Percentiles rank a stretch among this genome's conserved stretches.
phyloP scores from a whole-genome alignment of 1,284 basidiomycete species.

The Apiotrichum laibachii region DNA sequence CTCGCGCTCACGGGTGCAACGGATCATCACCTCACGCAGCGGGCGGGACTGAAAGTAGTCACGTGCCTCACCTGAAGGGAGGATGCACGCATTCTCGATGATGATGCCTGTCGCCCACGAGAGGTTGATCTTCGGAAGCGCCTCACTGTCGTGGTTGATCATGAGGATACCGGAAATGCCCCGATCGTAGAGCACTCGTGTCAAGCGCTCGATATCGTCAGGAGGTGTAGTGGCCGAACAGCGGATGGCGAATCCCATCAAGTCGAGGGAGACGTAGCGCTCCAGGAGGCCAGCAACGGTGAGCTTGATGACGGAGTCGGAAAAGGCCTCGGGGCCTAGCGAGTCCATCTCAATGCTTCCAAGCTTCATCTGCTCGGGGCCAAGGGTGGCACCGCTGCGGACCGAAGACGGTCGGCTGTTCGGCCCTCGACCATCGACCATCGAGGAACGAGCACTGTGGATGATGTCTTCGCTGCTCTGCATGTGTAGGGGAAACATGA shows the following conservation, averaged over 20 bases:
- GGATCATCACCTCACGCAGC: slow-evolving; percentile 7
- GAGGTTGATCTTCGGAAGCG: slow-evolving; percentile 9
- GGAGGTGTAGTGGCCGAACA: slow-evolving; percentile 6
- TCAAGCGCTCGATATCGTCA: slow-evolving; percentile 4
- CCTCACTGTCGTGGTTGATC: slow-evolving; percentile 2
- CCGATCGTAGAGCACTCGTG: slow-evolving; percentile 5
- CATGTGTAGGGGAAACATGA: slow-evolving; percentile 8
- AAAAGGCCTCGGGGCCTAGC: slow-evolving; percentile 1
- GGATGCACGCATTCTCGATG: slow-evolving; percentile 14
- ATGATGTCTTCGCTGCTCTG: background rate
- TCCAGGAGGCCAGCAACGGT: slow-evolving; percentile 8
- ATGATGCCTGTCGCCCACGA: slow-evolving; percentile 5
- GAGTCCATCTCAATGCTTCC: slow-evolving; percentile 8
- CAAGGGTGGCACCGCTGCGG: background rate
- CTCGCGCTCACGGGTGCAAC: slow-evolving; percentile 10
- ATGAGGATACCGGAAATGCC: slow-evolving; percentile 6
- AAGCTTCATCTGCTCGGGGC: slow-evolving; percentile 8
- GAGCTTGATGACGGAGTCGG: background rate
- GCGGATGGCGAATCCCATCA: slow-evolving; percentile 7
- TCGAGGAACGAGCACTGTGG: background rate
- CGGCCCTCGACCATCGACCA: background rate
- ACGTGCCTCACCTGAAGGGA: slow-evolving; percentile 9
- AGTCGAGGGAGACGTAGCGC: slow-evolving; percentile 5
- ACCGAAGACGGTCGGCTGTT: background rate
- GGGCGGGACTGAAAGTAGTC: slow-evolving; percentile 13